phyloP scores from a whole-genome alignment of 106 monocot genomes.

The Phalaenopsis equestris region DNA sequence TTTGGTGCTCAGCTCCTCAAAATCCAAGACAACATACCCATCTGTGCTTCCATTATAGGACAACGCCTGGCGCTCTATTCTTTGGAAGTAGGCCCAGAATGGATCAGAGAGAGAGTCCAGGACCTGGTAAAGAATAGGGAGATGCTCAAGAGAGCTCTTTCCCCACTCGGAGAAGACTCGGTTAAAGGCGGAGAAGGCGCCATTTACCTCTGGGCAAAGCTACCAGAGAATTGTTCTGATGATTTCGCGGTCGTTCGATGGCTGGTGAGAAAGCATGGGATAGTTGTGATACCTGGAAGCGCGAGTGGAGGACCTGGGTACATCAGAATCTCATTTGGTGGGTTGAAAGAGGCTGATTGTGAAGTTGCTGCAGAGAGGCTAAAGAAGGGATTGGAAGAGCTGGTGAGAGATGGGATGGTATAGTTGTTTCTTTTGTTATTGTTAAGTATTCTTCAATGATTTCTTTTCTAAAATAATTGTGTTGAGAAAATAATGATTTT shows the following conservation, averaged over 20 bases:
- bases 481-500: not conserved
- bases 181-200: conserved; percentile 94
- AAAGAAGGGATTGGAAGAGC: conserved; percentile 63
- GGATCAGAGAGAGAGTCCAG: conserved; percentile 65
- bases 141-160: conserved; percentile 51
- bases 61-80: conserved; percentile 79
- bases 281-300: conserved; percentile 81
- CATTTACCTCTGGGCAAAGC: conserved; percentile 95
- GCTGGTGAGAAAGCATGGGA: conserved; percentile 65
- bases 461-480: not conserved
- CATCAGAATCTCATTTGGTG: conserved; percentile 85
- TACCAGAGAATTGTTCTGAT: conserved; percentile 53
- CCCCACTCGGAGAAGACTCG: conserved; percentile 66
- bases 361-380: conserved; percentile 56
- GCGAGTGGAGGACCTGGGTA: conserved; percentile 72
- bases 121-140: conserved; percentile 72
- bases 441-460: not conserved
- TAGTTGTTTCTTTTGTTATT: conserved; percentile 5
- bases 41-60: conserved; percentile 88
- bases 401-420: conserved; percentile 77
- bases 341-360: conserved; percentile 65
- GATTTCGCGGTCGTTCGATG: conserved; percentile 86
- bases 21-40: conserved; percentile 97
- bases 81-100: conserved; percentile 55
- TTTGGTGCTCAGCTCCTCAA: conserved; percentile 74